These are phyloP conservation scores for Acacia acuminata DNA, from an alignment of 306 rosid species.

Conservation along the genomic window DNA sequence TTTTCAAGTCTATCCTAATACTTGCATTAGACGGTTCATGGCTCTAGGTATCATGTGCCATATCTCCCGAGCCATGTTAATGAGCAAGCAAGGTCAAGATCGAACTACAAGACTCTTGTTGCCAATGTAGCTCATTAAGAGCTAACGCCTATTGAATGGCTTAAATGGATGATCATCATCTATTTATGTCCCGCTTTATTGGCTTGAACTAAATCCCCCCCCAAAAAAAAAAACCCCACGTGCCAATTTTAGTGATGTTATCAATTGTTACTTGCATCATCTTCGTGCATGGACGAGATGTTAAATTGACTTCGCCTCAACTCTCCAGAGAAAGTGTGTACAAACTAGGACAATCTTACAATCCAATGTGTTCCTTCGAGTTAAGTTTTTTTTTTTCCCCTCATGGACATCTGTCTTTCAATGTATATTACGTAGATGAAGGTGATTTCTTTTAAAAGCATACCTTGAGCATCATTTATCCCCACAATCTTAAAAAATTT, in stretches of 20 bases:
- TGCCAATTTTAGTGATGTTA: not conserved
- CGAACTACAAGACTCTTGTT: not conserved
- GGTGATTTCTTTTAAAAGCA: too few species aligned
- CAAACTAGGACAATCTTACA: conserved; percentile 58
- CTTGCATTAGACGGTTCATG: not conserved
- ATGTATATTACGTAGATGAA: too few species aligned
- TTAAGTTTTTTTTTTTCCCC: conserved; percentile 7
- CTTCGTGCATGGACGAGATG: conserved; percentile 83
- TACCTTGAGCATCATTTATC: too few species aligned
- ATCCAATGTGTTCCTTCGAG: conserved; percentile 65
- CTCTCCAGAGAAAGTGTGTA: conserved; percentile 72
- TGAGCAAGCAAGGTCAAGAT: not conserved
- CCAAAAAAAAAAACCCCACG: too few species aligned
- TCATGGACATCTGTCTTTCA: not conserved
- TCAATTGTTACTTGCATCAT: not conserved
- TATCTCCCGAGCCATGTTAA: not conserved
- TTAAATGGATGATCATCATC: not conserved
- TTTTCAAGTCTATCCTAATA: not conserved
- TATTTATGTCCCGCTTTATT: not conserved
- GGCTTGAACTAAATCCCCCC: too few species aligned
- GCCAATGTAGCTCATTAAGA: not conserved
- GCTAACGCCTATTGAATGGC: not conserved
- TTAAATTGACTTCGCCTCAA: conserved; percentile 89
- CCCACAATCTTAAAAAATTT: too few species aligned
- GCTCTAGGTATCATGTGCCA: not conserved